Percentiles rank a stretch among this genome's conserved stretches.
Conservation (phyloP, 2,329 filamentous ascomycete species). For the Colletotrichum tropicicola region DNA sequence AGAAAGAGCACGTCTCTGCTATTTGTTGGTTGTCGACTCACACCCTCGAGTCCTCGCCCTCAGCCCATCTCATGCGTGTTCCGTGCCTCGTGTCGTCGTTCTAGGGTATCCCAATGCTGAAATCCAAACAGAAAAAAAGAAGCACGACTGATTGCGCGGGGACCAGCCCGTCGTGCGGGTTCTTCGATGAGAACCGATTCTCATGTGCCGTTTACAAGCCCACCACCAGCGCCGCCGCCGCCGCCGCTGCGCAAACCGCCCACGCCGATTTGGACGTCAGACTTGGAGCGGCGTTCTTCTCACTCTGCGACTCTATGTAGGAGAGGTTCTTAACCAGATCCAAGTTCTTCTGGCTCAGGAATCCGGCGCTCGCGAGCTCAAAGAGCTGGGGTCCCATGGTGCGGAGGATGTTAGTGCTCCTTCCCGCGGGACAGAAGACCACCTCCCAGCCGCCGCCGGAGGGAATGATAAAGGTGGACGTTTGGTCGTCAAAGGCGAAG, state of each 20-base stretch:
- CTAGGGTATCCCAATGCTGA: constrained; percentile 30
- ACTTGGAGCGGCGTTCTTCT: constrained; percentile 22
- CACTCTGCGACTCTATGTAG: constrained; percentile 32
- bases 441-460: constrained; percentile 80
- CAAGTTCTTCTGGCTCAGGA: constrained; percentile 42
- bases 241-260: constrained; percentile 1
- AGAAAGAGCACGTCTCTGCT: neutral
- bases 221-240: neutral
- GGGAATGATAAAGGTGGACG: constrained; percentile 69
- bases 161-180: constrained; percentile 22
- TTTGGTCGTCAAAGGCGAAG: constrained; percentile 71
- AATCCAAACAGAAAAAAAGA: constrained; percentile 18
- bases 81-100: constrained; percentile 20
- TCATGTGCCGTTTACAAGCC: neutral
- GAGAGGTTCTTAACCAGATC: constrained; percentile 29
- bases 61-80: constrained; percentile 34
- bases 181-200: neutral
- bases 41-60: neutral
- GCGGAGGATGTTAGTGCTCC: constrained; percentile 67
- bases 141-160: constrained; percentile 16
- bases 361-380: constrained; percentile 53
- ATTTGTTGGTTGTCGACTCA: neutral
- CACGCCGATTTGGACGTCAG: neutral
- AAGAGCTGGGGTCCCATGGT: constrained; percentile 60
- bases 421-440: constrained; percentile 75